Conservation (phyloP, 352 stramenopile genomes). For the Phytopythium montanum region DNA sequence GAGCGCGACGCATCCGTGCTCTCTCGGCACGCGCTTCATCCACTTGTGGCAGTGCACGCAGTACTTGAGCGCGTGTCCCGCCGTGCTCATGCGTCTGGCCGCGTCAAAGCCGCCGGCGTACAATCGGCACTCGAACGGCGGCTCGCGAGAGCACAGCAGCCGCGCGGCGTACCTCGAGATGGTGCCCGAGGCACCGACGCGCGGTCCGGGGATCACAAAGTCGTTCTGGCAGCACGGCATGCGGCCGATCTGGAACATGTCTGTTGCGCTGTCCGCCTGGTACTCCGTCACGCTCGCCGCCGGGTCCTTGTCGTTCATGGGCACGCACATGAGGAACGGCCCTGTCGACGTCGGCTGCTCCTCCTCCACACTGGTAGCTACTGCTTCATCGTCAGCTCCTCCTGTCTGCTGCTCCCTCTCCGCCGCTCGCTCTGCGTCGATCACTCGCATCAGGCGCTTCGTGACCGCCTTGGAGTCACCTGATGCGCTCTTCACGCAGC, state of each 20-base stretch:
- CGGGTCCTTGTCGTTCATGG: constrained; percentile 62
- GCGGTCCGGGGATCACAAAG: constrained; percentile 72
- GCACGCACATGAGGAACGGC: constrained; percentile 60
- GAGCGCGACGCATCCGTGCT: constrained; percentile 43
- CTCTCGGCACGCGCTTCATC: constrained; percentile 38
- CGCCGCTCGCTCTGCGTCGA: constrained; percentile 23
- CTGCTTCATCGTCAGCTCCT: background rate
- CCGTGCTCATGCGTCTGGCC: constrained; percentile 44
- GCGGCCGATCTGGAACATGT: constrained; percentile 84
- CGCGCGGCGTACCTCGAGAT: constrained; percentile 71
- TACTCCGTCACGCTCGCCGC: constrained; percentile 67
- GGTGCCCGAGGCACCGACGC: constrained; percentile 65
- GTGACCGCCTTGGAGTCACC: constrained; percentile 47
- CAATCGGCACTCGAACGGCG: constrained; percentile 62
- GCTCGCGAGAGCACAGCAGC: constrained; percentile 53
- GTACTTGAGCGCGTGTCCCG: constrained; percentile 63
- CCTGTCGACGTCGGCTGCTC: background rate
- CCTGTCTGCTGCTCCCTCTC: constrained; percentile 1
- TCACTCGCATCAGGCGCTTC: constrained; percentile 50
- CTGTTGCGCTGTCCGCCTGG: constrained; percentile 27
- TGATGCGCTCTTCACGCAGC: background rate
- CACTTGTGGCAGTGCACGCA: constrained; percentile 44
- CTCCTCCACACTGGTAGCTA: background rate
- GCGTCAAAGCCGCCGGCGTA: constrained; percentile 72
- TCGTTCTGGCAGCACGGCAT: constrained; percentile 76